Evolutionary conservation across 2,329 filamentous ascomycete genomes (phyloP).

Genomic region (Phialemonium atrogriseum): DNA sequence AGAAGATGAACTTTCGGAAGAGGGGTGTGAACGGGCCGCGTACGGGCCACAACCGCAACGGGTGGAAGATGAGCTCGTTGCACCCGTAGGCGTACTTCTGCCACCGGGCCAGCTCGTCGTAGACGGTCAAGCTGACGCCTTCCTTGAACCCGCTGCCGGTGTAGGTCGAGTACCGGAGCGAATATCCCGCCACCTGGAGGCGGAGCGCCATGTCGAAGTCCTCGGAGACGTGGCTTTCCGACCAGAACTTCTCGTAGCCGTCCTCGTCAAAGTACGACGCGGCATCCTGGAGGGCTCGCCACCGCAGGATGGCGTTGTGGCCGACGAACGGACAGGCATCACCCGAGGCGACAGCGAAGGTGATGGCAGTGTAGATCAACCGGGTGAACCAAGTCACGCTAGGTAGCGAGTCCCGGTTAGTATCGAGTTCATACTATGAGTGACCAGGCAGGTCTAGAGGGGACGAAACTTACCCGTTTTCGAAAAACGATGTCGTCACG

Average conservation of each 20-base stretch:
- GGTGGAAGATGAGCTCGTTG: constrained; percentile 69
- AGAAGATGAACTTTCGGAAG: constrained; percentile 51
- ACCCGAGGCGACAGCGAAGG: constrained; percentile 64
- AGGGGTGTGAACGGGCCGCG: constrained; percentile 58
- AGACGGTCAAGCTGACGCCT: constrained; percentile 73
- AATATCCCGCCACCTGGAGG: constrained; percentile 60
- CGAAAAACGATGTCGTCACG: constrained; percentile 63
- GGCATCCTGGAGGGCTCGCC: constrained; percentile 66
- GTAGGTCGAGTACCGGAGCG: constrained; percentile 61
- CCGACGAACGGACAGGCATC: constrained; percentile 72
- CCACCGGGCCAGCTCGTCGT: constrained; percentile 76
- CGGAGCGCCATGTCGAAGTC: constrained; percentile 77
- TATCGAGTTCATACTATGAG: constrained; percentile 27
- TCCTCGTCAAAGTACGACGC: constrained; percentile 59
- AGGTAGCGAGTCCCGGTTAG: constrained; percentile 56
- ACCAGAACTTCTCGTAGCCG: constrained; percentile 72
- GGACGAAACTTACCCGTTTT: constrained; percentile 45
- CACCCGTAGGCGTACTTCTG: constrained; percentile 82
- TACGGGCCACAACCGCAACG: constrained; percentile 52
- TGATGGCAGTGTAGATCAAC: constrained; percentile 67
- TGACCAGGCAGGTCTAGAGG: constrained; percentile 19
- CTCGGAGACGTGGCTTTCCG: constrained; percentile 68
- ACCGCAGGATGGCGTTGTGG: constrained; percentile 68
- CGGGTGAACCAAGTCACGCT: constrained; percentile 63
- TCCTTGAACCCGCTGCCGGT: constrained; percentile 67